A percentile compares a stretch with the other conserved stretches of the same genome.
These are phyloP conservation scores for Trichoderma sp. DNA, from an alignment of 2,329 filamentous ascomycete genomes.

Conservation along the genomic window DNA sequence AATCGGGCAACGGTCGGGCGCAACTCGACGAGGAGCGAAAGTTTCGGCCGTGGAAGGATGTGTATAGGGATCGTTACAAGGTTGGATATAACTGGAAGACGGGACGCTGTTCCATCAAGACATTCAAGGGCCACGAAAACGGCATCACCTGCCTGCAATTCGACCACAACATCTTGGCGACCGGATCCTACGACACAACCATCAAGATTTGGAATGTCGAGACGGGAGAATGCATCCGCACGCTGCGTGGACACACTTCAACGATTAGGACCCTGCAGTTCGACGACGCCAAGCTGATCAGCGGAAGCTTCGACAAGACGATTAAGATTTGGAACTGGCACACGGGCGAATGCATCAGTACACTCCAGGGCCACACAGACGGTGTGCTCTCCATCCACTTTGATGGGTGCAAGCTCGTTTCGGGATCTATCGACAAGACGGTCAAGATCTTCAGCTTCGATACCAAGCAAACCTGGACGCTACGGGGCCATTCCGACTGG, in stretches of 20 bases:
- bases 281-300: constrained; percentile 87
- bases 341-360: constrained; percentile 82
- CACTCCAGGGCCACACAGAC: constrained; percentile 72
- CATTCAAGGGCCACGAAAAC: constrained; percentile 82
- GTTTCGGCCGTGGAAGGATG: constrained; percentile 84
- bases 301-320: constrained; percentile 81
- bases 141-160: constrained; percentile 60
- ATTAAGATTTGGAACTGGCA: constrained; percentile 97
- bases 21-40: constrained; percentile 46
- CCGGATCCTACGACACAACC: constrained; percentile 90
- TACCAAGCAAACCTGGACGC: constrained; percentile 73
- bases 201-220: constrained; percentile 97
- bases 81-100: constrained; percentile 98
- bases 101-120: constrained; percentile 78
- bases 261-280: constrained; percentile 91
- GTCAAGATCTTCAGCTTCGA: constrained; percentile 93
- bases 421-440: constrained; percentile 83
- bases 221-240: constrained; percentile 81
- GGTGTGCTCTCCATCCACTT: constrained; percentile 89
- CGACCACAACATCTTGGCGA: constrained; percentile 86
- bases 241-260: constrained; percentile 74
- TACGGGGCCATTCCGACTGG: constrained; percentile 88
- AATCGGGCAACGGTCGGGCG: constrained; percentile 30
- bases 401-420: constrained; percentile 78
- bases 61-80: constrained; percentile 93